A percentile compares a stretch with the other conserved stretches of the same genome.
phyloP scores from a whole-genome alignment of 768 basidiomycete species.

The Pleurotus tuoliensis region DNA sequence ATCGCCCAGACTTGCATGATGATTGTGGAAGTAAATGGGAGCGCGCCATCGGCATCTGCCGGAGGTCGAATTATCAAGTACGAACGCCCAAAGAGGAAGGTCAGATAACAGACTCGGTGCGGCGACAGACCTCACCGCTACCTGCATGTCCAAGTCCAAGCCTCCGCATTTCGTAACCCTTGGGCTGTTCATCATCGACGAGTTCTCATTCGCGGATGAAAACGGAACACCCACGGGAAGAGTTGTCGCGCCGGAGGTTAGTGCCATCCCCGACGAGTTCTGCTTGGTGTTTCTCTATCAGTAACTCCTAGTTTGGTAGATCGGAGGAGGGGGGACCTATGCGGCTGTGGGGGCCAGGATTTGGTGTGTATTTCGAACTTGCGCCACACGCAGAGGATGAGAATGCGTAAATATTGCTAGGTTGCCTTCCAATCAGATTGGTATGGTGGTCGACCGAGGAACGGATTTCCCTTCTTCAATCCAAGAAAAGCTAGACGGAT shows the following conservation, averaged over 20 bases:
- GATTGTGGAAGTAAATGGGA: slow-evolving; percentile 9
- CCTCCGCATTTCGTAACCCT: slow-evolving; percentile 54
- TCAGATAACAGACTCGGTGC: background rate
- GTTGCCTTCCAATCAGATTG: slow-evolving; percentile 60
- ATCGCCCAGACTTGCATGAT: slow-evolving; percentile 43
- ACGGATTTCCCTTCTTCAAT: slow-evolving; percentile 66
- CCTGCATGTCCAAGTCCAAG: slow-evolving; percentile 15
- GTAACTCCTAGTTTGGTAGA: slow-evolving; percentile 36
- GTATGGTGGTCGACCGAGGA: slow-evolving; percentile 85
- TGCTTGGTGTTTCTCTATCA: too few relatives aligned
- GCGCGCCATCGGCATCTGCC: slow-evolving; percentile 9
- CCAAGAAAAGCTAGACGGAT: slow-evolving; percentile 49
- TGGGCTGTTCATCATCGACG: slow-evolving; percentile 90
- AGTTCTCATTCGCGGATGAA: slow-evolving; percentile 61
- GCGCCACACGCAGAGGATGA: background rate
- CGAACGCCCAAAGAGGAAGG: background rate
- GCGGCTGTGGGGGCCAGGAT: slow-evolving; percentile 78
- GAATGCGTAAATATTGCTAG: slow-evolving; percentile 28
- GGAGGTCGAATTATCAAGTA: slow-evolving; percentile 1
- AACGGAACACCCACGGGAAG: slow-evolving; percentile 48
- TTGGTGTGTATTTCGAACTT: slow-evolving; percentile 42
- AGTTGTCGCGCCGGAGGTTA: slow-evolving; percentile 47
- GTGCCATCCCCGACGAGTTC: slow-evolving; percentile 11
- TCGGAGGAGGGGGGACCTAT: slow-evolving; percentile 88
- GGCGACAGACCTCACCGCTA: background rate